Evolutionary conservation across 1,284 basidiomycete species (phyloP).

Genomic region (Sanguinoderma infundibulare): DNA sequence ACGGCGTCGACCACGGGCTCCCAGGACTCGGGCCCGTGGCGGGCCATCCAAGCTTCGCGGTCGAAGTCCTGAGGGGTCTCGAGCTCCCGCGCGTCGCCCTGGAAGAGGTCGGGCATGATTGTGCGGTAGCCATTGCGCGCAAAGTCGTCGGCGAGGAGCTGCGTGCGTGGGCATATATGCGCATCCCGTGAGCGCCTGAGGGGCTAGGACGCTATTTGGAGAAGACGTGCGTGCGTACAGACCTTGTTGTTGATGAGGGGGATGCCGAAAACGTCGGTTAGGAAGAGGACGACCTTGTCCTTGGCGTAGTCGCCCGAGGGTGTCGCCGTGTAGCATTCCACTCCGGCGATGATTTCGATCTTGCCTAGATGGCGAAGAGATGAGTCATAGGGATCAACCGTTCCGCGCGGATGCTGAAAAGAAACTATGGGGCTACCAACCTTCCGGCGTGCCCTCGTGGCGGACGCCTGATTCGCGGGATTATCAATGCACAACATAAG

Average conservation of each 20-base stretch:
- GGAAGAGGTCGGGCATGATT: constrained; percentile 61
- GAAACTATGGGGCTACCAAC: constrained; percentile 32
- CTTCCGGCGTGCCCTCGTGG: constrained; percentile 58
- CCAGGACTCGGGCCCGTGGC: constrained; percentile 50
- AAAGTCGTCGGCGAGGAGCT: constrained; percentile 76
- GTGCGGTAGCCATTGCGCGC: constrained; percentile 74
- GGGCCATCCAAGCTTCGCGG: constrained; percentile 50
- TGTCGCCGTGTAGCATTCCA: constrained; percentile 56
- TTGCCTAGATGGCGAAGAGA: constrained; percentile 37
- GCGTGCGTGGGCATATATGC: neutral
- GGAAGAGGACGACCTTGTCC: constrained; percentile 60
- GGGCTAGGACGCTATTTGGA: neutral
- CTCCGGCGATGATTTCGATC: constrained; percentile 49
- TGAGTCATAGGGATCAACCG: neutral
- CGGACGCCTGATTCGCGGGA: constrained; percentile 46
- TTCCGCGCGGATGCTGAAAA: neutral
- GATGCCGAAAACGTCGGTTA: constrained; percentile 71
- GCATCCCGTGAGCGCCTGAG: too few species aligned
- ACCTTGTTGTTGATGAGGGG: constrained; percentile 59
- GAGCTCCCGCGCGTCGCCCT: constrained; percentile 56
- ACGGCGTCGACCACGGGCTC: constrained; percentile 62
- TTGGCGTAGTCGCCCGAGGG: constrained; percentile 53
- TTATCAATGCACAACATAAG: neutral
- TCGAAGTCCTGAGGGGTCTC: constrained; percentile 43
- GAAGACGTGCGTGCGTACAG: constrained; percentile 17